phyloP scores from a whole-genome alignment of 306 rosid genomes.

The Cucumis melo region DNA sequence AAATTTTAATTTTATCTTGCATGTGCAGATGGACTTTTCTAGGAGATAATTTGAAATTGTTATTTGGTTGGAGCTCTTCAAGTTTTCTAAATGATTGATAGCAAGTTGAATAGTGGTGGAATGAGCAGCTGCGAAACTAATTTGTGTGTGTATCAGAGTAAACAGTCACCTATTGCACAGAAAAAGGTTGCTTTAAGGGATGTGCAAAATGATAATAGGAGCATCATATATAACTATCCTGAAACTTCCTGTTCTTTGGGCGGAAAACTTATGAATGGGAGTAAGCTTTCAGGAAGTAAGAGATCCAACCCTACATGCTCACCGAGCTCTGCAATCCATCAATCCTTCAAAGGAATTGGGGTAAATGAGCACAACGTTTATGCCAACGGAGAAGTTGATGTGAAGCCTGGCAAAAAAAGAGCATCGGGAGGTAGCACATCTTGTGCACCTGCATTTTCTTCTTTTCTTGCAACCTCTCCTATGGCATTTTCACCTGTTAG shows the following conservation, averaged over 20 bases:
- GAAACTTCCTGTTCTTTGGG: conserved; percentile 12
- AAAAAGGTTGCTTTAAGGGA: conserved; percentile 26
- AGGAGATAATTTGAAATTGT: background rate
- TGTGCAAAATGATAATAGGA: conserved; percentile 26
- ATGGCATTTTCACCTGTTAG: conserved; percentile 16
- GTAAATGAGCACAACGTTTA: conserved; percentile 10
- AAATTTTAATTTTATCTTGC: background rate
- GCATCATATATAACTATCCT: background rate
- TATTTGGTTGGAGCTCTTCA: background rate
- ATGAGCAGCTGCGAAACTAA: conserved; percentile 6
- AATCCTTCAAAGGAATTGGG: conserved; percentile 10
- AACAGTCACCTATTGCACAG: conserved; percentile 17
- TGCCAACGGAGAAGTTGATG: conserved; percentile 6
- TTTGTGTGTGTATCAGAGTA: conserved; percentile 11
- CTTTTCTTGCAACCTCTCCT: conserved; percentile 8
- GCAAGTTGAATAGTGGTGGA: conserved; percentile 2
- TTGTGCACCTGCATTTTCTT: conserved; percentile 12
- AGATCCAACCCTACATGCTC: conserved; percentile 16
- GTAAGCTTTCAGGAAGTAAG: conserved; percentile 20
- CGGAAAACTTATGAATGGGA: background rate
- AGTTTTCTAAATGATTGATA: conserved; percentile 11
- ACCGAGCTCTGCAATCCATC: conserved; percentile 7
- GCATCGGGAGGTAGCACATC: conserved; percentile 10
- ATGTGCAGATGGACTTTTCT: background rate
- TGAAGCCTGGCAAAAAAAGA: conserved; percentile 14